Base-by-base conservation (phyloP, 179 eudicot genomes). In the Beta lomatogona region DNA sequence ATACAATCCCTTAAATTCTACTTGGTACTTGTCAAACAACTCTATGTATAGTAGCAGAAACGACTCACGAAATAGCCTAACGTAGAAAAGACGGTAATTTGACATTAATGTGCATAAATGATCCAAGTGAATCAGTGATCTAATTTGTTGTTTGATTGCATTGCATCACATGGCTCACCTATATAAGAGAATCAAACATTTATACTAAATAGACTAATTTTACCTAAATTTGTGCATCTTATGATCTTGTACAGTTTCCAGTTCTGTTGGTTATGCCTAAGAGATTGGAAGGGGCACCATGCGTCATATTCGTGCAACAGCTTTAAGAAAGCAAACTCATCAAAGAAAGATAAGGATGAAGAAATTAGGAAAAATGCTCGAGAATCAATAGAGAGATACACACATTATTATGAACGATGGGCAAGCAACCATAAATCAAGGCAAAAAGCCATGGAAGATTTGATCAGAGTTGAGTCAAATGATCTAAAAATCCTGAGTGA, bases 401-500 rank as follows among this genome's bases (percentile, higher is more conserved):
- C 90, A 57, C 97, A 92, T 85, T 92, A 90, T 66, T 92, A 89
- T 80, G 97, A 92, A 80, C 83, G 97, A 75, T 92, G 97, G 97
- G 93, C 79, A 48, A 79, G 64, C 66, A 79, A 79, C 76, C 41
- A 71, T 48, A 91, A 90, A 89, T 90, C 97, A 9, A 87, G 91
- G 83, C 86, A 84, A 79, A 91, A 87, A 80, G 98, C 98, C 41
- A 81, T 79, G 3, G 52, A 52, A 5, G 85, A 83, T 71, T 59
- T 74, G 46, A 11, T 44, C 31, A 52, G 65, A 16, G 53, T 68
- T n/a, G 44, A 68, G 76, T 18, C 76, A 2, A 44, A 2, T 18
- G 58, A 67, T 48, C 54, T 77, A 31, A 21, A 46, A 8, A 1
- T 6, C 1, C 79, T 91, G 46, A 83, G 91, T 77, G 88, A 87